Base-by-base conservation (phyloP, 139 green algal species). In the Micromonas commoda region DNA sequence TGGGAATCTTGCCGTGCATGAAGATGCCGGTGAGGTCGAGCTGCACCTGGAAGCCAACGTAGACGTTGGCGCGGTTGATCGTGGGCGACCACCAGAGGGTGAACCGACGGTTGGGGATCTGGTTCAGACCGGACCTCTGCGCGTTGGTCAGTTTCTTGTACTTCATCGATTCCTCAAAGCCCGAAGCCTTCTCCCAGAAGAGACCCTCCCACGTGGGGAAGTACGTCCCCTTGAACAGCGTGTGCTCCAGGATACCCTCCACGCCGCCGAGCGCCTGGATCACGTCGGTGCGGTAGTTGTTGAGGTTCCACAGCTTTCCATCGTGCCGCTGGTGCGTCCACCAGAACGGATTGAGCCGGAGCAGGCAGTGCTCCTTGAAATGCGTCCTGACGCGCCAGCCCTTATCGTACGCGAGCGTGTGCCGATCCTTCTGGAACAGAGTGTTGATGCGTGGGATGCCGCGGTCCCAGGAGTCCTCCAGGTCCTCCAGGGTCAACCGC, bases 111-210 rank as follows among this genome's bases (percentile, higher is more conserved):
- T 99, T 99, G 82, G 93, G 93, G 83, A 99, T 99, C 90, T 99
- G 95, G 85, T 98, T 98, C 54, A 99, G 86, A 84, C 95, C 95
- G 4, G 81, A 90, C 66, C 95, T 87, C 90, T 99, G 95, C 31
- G 95, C 95, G 85, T 98, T 98, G 69, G 95, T 99, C 70, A 99
- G 89, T 90, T 98, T 98, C 89, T 98, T 99, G 91, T 97, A 99
- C 89, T 97, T 97, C 93, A 98, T 97, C 65, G 71, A 88, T 88
- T 98, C 93, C 89, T 90, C 86, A 57, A 89, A 90, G n/a, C 86
- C 84, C 3, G 77, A 88, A n/a, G 88, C 92, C 88, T 99, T 99
- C 88, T 99, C 95, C 95, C 95, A 99, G 86, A 99, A 99, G 51
- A 99, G 93, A 57, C 95, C 95, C 89, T 99, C 95, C 95, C 95